Conservation (phyloP, 2,329 filamentous ascomycete species). For the Aurifilum marmelostoma region DNA sequence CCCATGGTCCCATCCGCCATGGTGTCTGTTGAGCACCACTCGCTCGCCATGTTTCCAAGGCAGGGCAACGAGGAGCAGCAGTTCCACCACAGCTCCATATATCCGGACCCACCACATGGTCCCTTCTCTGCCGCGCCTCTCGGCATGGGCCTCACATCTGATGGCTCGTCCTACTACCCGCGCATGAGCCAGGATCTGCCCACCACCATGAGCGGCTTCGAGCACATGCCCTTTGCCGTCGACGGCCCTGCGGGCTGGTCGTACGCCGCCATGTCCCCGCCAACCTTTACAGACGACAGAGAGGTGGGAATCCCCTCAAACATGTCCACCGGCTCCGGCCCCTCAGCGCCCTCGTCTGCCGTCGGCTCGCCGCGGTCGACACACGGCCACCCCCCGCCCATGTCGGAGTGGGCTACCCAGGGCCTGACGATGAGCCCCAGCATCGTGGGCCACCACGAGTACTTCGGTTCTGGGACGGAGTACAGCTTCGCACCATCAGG, state of each 20-base stretch:
- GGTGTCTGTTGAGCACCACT: conserved; percentile 33
- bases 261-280: conserved; percentile 53
- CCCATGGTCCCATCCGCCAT: conserved; percentile 26
- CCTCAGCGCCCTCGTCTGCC: conserved; percentile 67
- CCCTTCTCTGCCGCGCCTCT: conserved; percentile 48
- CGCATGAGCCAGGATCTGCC: conserved; percentile 46
- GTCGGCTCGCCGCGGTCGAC: conserved; percentile 69
- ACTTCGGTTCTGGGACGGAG: conserved; percentile 57
- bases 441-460: conserved; percentile 63
- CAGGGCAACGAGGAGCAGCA: conserved; percentile 37
- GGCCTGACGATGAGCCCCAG: conserved; percentile 61
- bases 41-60: conserved; percentile 36
- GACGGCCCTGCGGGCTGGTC: conserved; percentile 48
- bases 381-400: conserved; percentile 58
- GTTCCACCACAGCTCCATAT: conserved; percentile 48
- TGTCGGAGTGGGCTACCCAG: conserved; percentile 61
- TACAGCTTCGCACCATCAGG: conserved; percentile 51
- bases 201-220: conserved; percentile 47
- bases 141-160: conserved; percentile 53
- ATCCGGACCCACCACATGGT: conserved; percentile 49
- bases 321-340: conserved; percentile 63
- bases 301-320: conserved; percentile 57
- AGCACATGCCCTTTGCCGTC: conserved; percentile 50
- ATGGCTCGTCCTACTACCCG: conserved; percentile 45
- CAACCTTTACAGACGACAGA: conserved; percentile 53